phyloP scores from a whole-genome alignment of 345 rosid genomes.

The Melastoma malabathricum region DNA sequence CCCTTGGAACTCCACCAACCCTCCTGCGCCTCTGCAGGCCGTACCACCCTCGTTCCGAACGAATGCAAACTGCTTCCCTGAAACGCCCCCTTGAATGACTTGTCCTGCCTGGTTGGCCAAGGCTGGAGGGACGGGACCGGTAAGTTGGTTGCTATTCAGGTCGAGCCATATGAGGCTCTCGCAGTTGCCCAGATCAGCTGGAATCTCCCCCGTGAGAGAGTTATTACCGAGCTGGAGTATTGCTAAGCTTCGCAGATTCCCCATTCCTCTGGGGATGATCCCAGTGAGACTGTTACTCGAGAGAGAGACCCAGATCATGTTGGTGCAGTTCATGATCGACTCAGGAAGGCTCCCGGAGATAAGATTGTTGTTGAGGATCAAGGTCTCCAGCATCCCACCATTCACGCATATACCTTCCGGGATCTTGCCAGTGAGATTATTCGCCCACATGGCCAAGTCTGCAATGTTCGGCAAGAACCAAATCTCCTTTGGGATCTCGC shows the following conservation, averaged over 20 bases:
- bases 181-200: slow-evolving; percentile 66
- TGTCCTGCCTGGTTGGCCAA: slow-evolving; percentile 64
- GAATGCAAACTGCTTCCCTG: slow-evolving; percentile 87
- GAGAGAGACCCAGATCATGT: slow-evolving; percentile 86
- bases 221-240: slow-evolving; percentile 85
- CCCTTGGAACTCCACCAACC: slow-evolving; percentile 79
- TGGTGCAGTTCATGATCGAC: slow-evolving; percentile 61
- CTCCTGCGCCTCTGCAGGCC: slow-evolving; percentile 92
- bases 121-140: slow-evolving; percentile 49
- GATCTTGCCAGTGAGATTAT: slow-evolving; percentile 72
- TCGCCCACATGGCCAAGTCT: slow-evolving; percentile 90
- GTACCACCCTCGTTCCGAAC: slow-evolving; percentile 99
- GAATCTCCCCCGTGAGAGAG: slow-evolving; percentile 61
- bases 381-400: slow-evolving; percentile 69
- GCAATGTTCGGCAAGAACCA: slow-evolving; percentile 65
- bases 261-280: slow-evolving; percentile 55
- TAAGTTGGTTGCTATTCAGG: slow-evolving; percentile 64
- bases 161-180: slow-evolving; percentile 89
- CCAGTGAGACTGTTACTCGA: slow-evolving; percentile 64
- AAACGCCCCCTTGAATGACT: slow-evolving; percentile 57
- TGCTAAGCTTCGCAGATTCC: slow-evolving; percentile 51
- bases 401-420: slow-evolving; percentile 55
- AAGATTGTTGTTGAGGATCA: slow-evolving; percentile 81
- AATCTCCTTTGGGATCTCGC: slow-evolving; percentile 47
- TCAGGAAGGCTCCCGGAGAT: slow-evolving; percentile 58